phyloP scores from a whole-genome alignment of 2,329 filamentous ascomycete genomes.

The Verticillium longisporum region DNA sequence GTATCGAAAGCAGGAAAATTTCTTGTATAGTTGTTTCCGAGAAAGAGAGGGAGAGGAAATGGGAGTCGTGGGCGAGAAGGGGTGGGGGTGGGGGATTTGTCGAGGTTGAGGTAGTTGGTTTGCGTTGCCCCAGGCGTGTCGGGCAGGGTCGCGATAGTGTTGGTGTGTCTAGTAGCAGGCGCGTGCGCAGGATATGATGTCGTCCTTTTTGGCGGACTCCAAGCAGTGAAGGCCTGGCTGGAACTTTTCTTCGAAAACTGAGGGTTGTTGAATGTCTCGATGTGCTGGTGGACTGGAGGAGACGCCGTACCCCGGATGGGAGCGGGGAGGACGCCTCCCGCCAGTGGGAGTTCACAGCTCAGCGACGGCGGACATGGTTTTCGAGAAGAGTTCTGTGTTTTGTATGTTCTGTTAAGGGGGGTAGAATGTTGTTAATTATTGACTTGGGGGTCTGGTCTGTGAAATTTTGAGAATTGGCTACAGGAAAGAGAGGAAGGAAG shows the following conservation, averaged over 20 bases:
- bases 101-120: not conserved
- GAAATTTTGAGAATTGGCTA: constrained; percentile 24
- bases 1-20: not conserved
- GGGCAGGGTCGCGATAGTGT: not conserved
- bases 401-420: constrained; percentile 24
- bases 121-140: constrained; percentile 1
- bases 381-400: constrained; percentile 58
- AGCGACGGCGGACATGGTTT: constrained; percentile 72
- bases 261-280: constrained; percentile 55
- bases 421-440: constrained; percentile 28
- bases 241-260: constrained; percentile 58
- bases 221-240: constrained; percentile 45
- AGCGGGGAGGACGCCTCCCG: constrained; percentile 47
- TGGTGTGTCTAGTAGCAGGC: constrained; percentile 1
- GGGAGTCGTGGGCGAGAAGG: too few species aligned
- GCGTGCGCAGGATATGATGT: not conserved
- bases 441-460: constrained; percentile 59
- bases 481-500: constrained; percentile 17
- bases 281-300: constrained; percentile 83
- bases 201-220: constrained; percentile 7
- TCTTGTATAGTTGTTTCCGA: too few species aligned
- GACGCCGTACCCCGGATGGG: constrained; percentile 30
- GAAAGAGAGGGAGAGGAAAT: too few species aligned
- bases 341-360: constrained; percentile 87
- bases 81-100: not conserved